A percentile compares a stretch with the other conserved stretches of the same genome.
Evolutionary conservation across 2,329 filamentous ascomycete genomes (phyloP).

Genomic region (Ceratocystiopsis sp.): DNA sequence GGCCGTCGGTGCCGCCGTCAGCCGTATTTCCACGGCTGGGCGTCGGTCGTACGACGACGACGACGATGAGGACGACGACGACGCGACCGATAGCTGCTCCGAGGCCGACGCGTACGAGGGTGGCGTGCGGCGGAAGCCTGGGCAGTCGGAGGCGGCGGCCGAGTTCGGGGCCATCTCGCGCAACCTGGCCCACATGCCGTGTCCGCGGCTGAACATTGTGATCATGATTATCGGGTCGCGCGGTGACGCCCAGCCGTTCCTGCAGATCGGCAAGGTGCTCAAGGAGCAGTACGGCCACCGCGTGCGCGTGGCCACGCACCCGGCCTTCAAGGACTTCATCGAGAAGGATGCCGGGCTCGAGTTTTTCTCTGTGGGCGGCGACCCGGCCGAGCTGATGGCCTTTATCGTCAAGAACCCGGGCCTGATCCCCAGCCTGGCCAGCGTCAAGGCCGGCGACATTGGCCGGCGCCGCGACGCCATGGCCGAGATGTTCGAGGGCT

Average conservation of each 20-base stretch:
- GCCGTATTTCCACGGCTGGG: constrained; percentile 29
- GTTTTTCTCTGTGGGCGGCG: constrained; percentile 66
- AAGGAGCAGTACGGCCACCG: constrained; percentile 56
- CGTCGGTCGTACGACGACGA: constrained; percentile 1
- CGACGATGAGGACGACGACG: neutral
- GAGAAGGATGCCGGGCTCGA: constrained; percentile 56
- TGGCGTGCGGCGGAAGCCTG: neutral
- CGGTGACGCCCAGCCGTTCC: constrained; percentile 67
- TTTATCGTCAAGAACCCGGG: constrained; percentile 81
- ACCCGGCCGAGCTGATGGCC: constrained; percentile 67
- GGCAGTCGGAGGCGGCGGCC: constrained; percentile 8
- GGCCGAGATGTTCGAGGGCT: constrained; percentile 70
- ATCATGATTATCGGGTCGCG: constrained; percentile 71
- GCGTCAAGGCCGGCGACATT: constrained; percentile 58
- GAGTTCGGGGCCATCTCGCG: constrained; percentile 5
- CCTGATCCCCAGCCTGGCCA: constrained; percentile 57
- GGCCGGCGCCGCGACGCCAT: constrained; percentile 49
- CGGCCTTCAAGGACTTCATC: constrained; percentile 59
- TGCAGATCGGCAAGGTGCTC: constrained; percentile 56
- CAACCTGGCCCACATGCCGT: constrained; percentile 14
- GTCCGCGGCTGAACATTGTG: constrained; percentile 54
- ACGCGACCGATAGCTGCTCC: neutral
- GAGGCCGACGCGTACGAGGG: neutral
- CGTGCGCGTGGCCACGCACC: constrained; percentile 64
- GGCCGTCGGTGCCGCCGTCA: constrained; percentile 47